Conservation (phyloP, 2,329 filamentous ascomycete genomes). For the Septoria petroselini region DNA sequence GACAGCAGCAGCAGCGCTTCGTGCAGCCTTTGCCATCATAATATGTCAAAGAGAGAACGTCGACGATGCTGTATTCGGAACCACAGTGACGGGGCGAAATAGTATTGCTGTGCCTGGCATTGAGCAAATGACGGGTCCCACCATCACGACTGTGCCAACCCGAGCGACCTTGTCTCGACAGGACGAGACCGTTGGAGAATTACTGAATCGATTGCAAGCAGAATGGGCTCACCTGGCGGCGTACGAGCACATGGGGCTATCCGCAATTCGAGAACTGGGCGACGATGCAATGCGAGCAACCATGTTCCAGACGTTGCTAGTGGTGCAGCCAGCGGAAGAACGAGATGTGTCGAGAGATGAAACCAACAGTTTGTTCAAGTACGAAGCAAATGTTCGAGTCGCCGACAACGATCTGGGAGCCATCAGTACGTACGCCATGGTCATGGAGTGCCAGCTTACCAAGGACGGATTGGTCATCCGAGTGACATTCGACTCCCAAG, state of each 20-base stretch:
- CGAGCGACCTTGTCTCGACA: slow-evolving; percentile 31
- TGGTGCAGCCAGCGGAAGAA: slow-evolving; percentile 9
- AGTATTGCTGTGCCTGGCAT: slow-evolving; percentile 1
- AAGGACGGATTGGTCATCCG: not conserved
- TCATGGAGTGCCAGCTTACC: slow-evolving; percentile 7
- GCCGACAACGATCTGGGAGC: slow-evolving; percentile 1
- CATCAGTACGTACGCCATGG: slow-evolving; percentile 12
- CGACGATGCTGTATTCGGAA: slow-evolving; percentile 8
- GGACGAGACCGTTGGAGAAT: not conserved
- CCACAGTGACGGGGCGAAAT: slow-evolving; percentile 3
- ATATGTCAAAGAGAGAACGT: not conserved
- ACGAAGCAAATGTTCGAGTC: not conserved
- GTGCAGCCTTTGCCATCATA: slow-evolving; percentile 9
- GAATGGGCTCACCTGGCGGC: not conserved
- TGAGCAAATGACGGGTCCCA: slow-evolving; percentile 8
- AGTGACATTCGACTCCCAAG: slow-evolving; percentile 5
- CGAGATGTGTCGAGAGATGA: no score
- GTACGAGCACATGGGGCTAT: slow-evolving; percentile 39
- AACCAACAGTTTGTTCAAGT: not conserved
- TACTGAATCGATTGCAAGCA: slow-evolving; percentile 4
- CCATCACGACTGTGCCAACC: slow-evolving; percentile 19
- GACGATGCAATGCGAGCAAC: slow-evolving; percentile 56
- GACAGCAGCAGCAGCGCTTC: not conserved
- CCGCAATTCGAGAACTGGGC: slow-evolving; percentile 43
- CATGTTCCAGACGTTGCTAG: slow-evolving; percentile 16